phyloP scores from a whole-genome alignment of 2,329 filamentous ascomycete genomes.

The Chaetomium olivaceum region DNA sequence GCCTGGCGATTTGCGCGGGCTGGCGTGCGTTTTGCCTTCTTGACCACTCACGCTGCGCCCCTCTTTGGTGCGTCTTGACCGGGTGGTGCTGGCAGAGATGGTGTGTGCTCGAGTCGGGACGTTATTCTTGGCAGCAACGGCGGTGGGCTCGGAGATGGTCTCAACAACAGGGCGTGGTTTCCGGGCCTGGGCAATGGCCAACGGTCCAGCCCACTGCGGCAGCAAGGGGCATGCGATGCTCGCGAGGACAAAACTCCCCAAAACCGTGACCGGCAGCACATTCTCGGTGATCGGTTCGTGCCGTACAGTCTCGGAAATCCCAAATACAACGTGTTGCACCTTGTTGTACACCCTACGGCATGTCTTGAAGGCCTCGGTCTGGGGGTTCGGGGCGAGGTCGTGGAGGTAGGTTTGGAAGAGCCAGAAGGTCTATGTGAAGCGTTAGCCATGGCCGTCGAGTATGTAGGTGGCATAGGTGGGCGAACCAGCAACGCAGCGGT shows the following conservation, averaged over 20 bases:
- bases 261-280: conserved; percentile 73
- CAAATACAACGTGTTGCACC: conserved; percentile 85
- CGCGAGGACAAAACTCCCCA: conserved; percentile 77
- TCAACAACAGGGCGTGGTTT: conserved; percentile 67
- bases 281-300: conserved; percentile 81
- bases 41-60: conserved; percentile 49
- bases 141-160: conserved; percentile 57
- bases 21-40: conserved; percentile 38
- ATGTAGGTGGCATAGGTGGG: conserved; percentile 27
- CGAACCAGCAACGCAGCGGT: conserved; percentile 78
- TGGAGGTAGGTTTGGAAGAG: conserved; percentile 85
- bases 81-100: conserved; percentile 53
- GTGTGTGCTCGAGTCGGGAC: conserved; percentile 70
- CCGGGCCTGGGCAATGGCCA: conserved; percentile 78
- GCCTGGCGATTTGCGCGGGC: conserved; percentile 23
- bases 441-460: conserved; percentile 29
- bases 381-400: conserved; percentile 74
- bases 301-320: conserved; percentile 66
- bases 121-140: conserved; percentile 42
- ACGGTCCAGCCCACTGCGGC: conserved; percentile 74
- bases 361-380: conserved; percentile 76
- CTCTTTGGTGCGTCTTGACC: conserved; percentile 51
- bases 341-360: conserved; percentile 85
- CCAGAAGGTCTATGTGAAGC: conserved; percentile 72
- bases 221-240: conserved; percentile 74